Percentiles rank a stretch among this genome's conserved stretches.
phyloP scores from a whole-genome alignment of 805 yeast genomes.

The Yamadazyma insecticola region DNA sequence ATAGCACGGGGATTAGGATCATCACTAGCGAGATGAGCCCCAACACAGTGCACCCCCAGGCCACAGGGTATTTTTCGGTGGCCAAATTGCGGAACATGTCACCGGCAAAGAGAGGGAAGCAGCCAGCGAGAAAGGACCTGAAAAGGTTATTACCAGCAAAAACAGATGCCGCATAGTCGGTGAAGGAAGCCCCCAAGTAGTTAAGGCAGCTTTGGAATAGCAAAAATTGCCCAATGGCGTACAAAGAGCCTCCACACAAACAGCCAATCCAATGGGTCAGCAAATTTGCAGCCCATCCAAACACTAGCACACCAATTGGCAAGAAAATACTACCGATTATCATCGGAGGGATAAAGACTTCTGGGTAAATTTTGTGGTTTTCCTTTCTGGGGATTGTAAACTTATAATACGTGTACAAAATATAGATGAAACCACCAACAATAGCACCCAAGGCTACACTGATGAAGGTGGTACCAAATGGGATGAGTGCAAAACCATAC shows the following conservation, averaged over 20 bases:
- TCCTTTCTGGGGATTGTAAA: conserved; percentile 16
- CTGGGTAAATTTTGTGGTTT: conserved; percentile 28
- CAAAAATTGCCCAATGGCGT: conserved; percentile 34
- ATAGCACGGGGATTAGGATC: conserved; percentile 42
- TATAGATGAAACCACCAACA: conserved; percentile 20
- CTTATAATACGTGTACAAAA: conserved; percentile 16
- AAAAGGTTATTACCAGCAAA: conserved; percentile 51
- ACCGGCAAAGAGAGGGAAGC: conserved; percentile 59
- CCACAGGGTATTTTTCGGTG: conserved; percentile 47
- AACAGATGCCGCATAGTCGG: conserved; percentile 49
- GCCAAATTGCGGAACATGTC: conserved; percentile 52
- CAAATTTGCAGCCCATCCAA: conserved; percentile 44
- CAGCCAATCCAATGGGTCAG: conserved; percentile 46
- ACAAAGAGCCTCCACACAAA: conserved; percentile 36
- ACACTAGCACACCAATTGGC: conserved; percentile 40
- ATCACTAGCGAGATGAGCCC: conserved; percentile 41
- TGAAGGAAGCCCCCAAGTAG: conserved; percentile 45
- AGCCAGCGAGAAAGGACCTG: conserved; percentile 46
- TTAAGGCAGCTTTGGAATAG: conserved; percentile 48
- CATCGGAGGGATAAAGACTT: conserved; percentile 33
- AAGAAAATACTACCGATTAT: conserved; percentile 34
- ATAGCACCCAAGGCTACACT: conserved; percentile 45
- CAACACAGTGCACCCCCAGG: conserved; percentile 44
- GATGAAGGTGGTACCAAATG: conserved; percentile 43
- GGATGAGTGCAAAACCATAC: conserved; percentile 43